Base-by-base conservation (phyloP, 2,329 filamentous ascomycete species). In the Hymenoscyphus repandus region DNA sequence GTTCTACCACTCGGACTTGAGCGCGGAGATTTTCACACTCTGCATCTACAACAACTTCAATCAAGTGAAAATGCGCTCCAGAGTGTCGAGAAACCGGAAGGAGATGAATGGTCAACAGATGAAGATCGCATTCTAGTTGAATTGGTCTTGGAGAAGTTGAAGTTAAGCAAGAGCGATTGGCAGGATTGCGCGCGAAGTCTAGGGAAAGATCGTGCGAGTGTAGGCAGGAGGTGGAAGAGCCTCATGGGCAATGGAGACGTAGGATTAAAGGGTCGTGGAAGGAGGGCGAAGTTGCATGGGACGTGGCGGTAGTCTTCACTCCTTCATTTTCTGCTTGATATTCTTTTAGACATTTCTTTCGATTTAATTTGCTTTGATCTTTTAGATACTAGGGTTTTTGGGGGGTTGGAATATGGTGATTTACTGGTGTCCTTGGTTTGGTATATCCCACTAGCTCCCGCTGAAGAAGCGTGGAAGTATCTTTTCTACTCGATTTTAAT, bases 111-210 rank as follows among this genome's bases (percentile, higher is more conserved):
- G 82, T 82, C 74, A 52, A 71, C 72, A 1, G 82, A 85, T 55
- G 81, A 86, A 54, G 82, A 86, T 64, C 73, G 80, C 51, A 72
- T 83, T 51, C 71, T 86, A 1, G 79, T 86, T n/a, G 81, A 85
- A 67, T 73, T 85, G n/a, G 80, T 86, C 36, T 71, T 86, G 5
- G 80, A 83, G 64, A 85, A 85, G 70, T 72, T 86, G 49, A 78
- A 78, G 68, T 72, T 86, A 18, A 77, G 75, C 58, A 83, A 80
- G 66, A 73, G 74, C 46, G 81, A 86, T 52, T 85, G 82, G 82
- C 78, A 83, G 52, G 82, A 86, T 63, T 85, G 82, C 65, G 82
- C 82, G 38, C 74, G 80, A 52, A 81, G 73, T 57, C 70, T 86
- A 6, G 82, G 82, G 55, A 80, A 76, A 60, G 79, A 84, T 67